Base-by-base conservation (phyloP, 306 rosid genomes). In the Glycine soja region DNA sequence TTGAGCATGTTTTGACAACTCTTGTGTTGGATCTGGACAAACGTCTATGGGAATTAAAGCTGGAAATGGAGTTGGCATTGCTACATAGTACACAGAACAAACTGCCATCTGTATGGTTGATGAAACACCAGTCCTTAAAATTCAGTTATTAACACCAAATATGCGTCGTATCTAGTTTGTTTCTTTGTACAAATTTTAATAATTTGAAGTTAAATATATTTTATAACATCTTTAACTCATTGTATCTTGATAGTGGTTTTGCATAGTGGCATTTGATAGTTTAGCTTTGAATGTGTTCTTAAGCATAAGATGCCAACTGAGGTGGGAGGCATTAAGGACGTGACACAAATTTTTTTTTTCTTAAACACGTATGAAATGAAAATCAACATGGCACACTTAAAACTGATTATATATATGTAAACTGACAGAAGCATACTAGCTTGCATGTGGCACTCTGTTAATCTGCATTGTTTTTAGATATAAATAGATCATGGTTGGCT, bases 151-250 rank as follows among this genome's bases (percentile, higher is more conserved):
- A 82, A 93, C 99, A 52, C 96, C 97, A 81, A 92, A 95, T 80
- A 93, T 93, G 99, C 70, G 96, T 95, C 45, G 99, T 95, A 65
- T 95, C 90, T 88, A 95, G 97, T 95, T 75, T 77, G 88, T 64
- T 72, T 78, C 76, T 73, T 50, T 7, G 18, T 38, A 63, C 61
- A n/a, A 64, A 13, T 70, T 88, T 24, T 14, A 71, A 79, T 76
- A 11, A 34, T 34, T 34, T 34, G 3, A 24, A 50, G 74, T 88
- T 30, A 70, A 63, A 18, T 81, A 79, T 75, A 66, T 46, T 77
- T 12, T 67, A 30, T 61, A 43, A 10, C 15, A 18, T 74, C 30
- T 24, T 24, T 24, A 6, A 15, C 68, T 70, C 7, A 14, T 58
- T 66, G 38, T 36, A 51, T 76, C 40, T 12, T 12, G 38, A 38